Percentiles rank a stretch among this genome's conserved stretches.
phyloP scores from a whole-genome alignment of 371 early-diverging fungal genomes.

The Lichtheimia ramosa region DNA sequence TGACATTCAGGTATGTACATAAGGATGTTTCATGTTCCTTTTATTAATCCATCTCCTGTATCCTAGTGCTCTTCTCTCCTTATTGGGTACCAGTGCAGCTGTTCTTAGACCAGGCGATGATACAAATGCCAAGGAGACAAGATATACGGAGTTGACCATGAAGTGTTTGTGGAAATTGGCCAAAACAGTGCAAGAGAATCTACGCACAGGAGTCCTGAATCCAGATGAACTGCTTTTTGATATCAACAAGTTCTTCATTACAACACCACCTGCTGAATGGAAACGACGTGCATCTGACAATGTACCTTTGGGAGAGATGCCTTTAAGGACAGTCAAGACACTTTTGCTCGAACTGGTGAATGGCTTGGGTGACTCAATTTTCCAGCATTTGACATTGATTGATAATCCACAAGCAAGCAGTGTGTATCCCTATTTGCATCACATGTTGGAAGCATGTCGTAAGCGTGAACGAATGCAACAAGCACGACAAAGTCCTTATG shows the following conservation, averaged over 20 bases:
- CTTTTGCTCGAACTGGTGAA: constrained; percentile 78
- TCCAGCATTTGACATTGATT: constrained; percentile 64
- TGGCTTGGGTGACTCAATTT: constrained; percentile 63
- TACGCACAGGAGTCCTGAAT: constrained; percentile 51
- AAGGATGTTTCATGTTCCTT: background rate
- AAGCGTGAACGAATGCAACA: constrained; percentile 51
- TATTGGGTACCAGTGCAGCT: constrained; percentile 51
- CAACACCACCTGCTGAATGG: constrained; percentile 85
- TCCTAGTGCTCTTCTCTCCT: constrained; percentile 56
- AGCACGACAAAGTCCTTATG: constrained; percentile 16
- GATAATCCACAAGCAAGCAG: constrained; percentile 63
- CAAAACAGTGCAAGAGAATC: constrained; percentile 74
- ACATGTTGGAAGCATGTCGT: constrained; percentile 67
- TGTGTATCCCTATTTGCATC: constrained; percentile 68
- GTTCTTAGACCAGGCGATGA: constrained; percentile 53
- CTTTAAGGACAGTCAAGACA: constrained; percentile 91
- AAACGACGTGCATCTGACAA: constrained; percentile 73
- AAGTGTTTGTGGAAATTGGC: constrained; percentile 96
- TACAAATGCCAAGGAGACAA: constrained; percentile 55
- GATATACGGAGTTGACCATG: constrained; percentile 89
- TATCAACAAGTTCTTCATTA: constrained; percentile 80
- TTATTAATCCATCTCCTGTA: background rate
- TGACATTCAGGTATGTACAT: constrained; percentile 60
- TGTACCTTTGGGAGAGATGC: constrained; percentile 86
- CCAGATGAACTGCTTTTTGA: constrained; percentile 67